These are phyloP conservation scores for Mucor plumbeus DNA, from an alignment of 371 early-diverging fungal genomes.

Conservation along the genomic window DNA sequence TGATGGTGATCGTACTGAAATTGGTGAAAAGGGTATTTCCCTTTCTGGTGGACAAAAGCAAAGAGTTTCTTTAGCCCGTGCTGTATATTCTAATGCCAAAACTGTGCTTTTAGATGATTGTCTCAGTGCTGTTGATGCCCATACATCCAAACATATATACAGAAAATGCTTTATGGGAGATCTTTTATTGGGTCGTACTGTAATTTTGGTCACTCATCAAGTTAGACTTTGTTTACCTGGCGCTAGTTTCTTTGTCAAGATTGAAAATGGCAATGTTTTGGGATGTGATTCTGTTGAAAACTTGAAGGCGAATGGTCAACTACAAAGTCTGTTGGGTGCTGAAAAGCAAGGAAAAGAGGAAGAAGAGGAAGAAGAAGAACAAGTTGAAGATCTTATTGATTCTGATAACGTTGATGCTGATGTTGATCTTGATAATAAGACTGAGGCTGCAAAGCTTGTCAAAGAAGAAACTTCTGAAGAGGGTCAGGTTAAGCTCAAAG, in stretches of 20 bases:
- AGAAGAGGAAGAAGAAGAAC: slow-evolving; percentile 18
- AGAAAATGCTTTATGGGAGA: slow-evolving; percentile 69
- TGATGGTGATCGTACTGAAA: slow-evolving; percentile 87
- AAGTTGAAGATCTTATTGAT: slow-evolving; percentile 39
- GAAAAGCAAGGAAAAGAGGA: slow-evolving; percentile 14
- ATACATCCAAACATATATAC: slow-evolving; percentile 84
- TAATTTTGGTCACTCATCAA: slow-evolving; percentile 88
- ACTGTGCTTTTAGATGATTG: slow-evolving; percentile 80
- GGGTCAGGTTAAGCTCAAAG: slow-evolving; percentile 64
- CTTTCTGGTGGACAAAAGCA: slow-evolving; percentile 91
- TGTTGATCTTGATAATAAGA: slow-evolving; percentile 29
- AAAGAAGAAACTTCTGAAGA: slow-evolving; percentile 46
- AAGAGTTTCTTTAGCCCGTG: slow-evolving; percentile 79
- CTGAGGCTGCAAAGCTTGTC: slow-evolving; percentile 48
- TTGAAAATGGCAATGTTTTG: slow-evolving; percentile 69
- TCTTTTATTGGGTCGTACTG: slow-evolving; percentile 76
- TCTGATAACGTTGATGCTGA: slow-evolving; percentile 38
- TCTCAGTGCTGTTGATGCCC: slow-evolving; percentile 83
- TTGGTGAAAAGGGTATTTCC: slow-evolving; percentile 90
- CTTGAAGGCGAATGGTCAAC: slow-evolving; percentile 19
- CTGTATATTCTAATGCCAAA: slow-evolving; percentile 78
- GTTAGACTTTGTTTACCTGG: slow-evolving; percentile 75
- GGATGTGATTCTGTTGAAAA: slow-evolving; percentile 32
- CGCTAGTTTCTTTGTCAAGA: slow-evolving; percentile 71
- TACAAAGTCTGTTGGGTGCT: slow-evolving; percentile 17